Percentiles rank a stretch among this genome's conserved stretches.
Conservation (phyloP, 108 stramenopile species). For the Schizochytrium sp. region DNA sequence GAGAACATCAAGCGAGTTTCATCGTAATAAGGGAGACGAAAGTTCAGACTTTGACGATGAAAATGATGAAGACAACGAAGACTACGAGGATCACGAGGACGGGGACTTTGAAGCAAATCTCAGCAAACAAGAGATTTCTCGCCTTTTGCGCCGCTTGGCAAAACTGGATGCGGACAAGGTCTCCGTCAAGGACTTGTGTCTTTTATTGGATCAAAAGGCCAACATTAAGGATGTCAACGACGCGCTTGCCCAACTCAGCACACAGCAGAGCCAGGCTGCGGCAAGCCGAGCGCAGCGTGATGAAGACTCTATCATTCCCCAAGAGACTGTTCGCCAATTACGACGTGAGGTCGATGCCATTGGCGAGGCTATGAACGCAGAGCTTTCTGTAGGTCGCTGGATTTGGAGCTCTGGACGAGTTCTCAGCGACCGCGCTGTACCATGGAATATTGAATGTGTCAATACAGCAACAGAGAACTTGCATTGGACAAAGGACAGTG, state of each 20-base stretch:
- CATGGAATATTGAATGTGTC: slow-evolving; percentile 56
- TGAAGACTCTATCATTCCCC: neutral
- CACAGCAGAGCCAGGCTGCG: slow-evolving; percentile 21
- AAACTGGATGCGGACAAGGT: slow-evolving; percentile 33
- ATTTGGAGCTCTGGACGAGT: slow-evolving; percentile 56
- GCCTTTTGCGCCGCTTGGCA: neutral
- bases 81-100: neutral
- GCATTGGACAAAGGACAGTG: slow-evolving; percentile 3
- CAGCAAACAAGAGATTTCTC: neutral
- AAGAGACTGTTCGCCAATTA: neutral
- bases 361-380: neutral
- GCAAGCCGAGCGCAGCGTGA: neutral
- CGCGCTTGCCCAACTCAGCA: slow-evolving; percentile 8
- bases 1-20: neutral
- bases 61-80: neutral
- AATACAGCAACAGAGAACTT: slow-evolving; percentile 6
- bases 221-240: slow-evolving; percentile 56
- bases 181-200: slow-evolving; percentile 8
- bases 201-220: slow-evolving; percentile 36
- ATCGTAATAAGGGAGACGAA: neutral
- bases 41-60: neutral
- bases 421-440: slow-evolving; percentile 47
- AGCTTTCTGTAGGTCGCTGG: slow-evolving; percentile 52
- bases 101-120: neutral
- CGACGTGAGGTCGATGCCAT: neutral